Conservation (phyloP, 2,329 filamentous ascomycete species). For the Fusarium denticulatum region DNA sequence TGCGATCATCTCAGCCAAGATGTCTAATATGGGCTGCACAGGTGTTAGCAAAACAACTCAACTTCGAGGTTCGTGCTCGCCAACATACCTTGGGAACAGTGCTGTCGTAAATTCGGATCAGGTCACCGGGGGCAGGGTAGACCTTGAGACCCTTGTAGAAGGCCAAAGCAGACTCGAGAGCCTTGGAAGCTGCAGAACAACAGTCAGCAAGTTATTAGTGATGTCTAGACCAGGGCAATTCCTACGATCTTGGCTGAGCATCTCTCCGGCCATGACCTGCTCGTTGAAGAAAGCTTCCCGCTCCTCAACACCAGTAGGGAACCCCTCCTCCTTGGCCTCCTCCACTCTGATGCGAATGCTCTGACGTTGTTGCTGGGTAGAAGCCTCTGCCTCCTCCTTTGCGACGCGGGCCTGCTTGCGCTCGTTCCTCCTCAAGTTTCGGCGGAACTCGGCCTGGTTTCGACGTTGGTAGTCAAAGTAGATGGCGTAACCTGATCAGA, state of each 20-base stretch:
- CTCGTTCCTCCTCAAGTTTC: conserved; percentile 77
- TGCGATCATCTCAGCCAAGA: conserved; percentile 98
- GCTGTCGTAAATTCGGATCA: conserved; percentile 98
- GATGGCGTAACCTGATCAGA: conserved; percentile 66
- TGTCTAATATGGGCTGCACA: conserved; percentile 84
- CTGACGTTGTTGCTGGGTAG: conserved; percentile 73
- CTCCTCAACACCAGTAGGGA: conserved; percentile 89
- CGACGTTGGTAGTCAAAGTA: conserved; percentile 77
- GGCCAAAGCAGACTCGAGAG: conserved; percentile 86
- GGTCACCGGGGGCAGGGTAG: conserved; percentile 90
- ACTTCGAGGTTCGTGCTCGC: not conserved
- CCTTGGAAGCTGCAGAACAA: conserved; percentile 65
- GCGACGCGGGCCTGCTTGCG: conserved; percentile 75
- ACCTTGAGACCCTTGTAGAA: conserved; percentile 99
- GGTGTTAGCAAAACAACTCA: conserved; percentile 30
- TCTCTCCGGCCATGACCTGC: conserved; percentile 90
- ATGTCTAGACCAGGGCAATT: conserved; percentile 24
- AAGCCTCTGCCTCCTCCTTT: conserved; percentile 76
- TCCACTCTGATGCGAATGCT: conserved; percentile 80
- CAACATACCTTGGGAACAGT: conserved; percentile 86
- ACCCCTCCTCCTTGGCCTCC: conserved; percentile 88
- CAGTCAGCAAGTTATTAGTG: conserved; percentile 22
- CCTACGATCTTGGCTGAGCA: conserved; percentile 83
- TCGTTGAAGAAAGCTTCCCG: conserved; percentile 97
- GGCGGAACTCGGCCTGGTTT: conserved; percentile 71